Base-by-base conservation (phyloP, 352 stramenopile genomes). In the Phytophthora chlamydospora region DNA sequence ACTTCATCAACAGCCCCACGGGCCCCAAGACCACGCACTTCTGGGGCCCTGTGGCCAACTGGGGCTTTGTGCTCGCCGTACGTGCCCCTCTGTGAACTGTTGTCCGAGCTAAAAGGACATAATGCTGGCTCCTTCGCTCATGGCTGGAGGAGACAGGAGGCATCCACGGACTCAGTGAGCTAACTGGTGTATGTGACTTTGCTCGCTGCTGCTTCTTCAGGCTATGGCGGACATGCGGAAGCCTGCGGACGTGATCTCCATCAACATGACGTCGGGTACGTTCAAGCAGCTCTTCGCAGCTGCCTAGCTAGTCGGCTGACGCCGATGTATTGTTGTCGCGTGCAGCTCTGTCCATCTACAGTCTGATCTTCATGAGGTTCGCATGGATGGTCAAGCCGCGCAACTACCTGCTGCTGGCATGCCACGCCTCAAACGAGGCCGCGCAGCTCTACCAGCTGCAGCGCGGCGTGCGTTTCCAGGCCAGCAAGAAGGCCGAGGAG, bases 11-110 rank as follows among this genome's bases (percentile, higher is more conserved):
- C 70, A 81, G 83, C 68, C 83, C 84, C 16, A 94, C 85, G 55
- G 86, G 86, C 31, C 85, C 85, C 24, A 94, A 92, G 78, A 95
- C 86, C 19, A 94, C 85, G 34, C 86, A 95, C 64, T 96, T 96
- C 68, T 96, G 87, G 88, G 88, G 88, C 0, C 88, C 88, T 3
- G 77, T 96, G 4, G 85, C 85, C 42, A 96, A 96, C 74, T 96
- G 88, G 88, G 88, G 88, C 57, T 93, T 96, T 41, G 87, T 96
- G 32, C 52, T 89, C 43, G 87, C 88, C 11, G 86, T 95, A 76
- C 43, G 78, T 77, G 34, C 12, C 12, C 12, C 24, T 29, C 24
- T 29, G 24, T 6, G 24, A 24, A 24, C 1, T 24, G 1, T 24
- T 24, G 21, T 24, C 21, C 21, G 1, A 24, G 21, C 21, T 24